These are phyloP conservation scores for Scedosporium aurantiacum DNA, from an alignment of 2,329 filamentous ascomycete species.

Conservation along the genomic window DNA sequence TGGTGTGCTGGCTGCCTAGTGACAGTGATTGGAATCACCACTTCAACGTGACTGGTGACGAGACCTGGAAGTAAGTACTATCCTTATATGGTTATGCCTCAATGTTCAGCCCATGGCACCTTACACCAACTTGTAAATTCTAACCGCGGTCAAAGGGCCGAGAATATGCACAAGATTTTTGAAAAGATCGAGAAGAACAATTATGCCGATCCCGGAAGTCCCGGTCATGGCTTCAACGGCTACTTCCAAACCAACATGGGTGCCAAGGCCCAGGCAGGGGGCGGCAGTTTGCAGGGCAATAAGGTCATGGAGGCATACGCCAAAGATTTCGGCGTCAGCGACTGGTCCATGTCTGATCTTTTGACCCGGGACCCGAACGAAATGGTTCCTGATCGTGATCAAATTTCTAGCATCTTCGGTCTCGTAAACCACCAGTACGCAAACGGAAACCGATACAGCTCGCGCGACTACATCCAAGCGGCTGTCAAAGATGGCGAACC, in stretches of 20 bases:
- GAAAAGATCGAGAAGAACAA: conserved; percentile 29
- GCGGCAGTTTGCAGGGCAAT: conserved; percentile 10
- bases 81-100: neutral
- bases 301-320: conserved; percentile 11
- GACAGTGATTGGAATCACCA: conserved; percentile 27
- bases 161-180: conserved; percentile 30
- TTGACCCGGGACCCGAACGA: conserved; percentile 11
- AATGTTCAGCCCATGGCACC: neutral
- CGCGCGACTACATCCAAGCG: conserved; percentile 17
- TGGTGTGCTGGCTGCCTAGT: conserved; percentile 18
- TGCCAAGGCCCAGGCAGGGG: conserved; percentile 3
- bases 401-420: conserved; percentile 17
- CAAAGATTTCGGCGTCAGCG: conserved; percentile 13
- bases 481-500: conserved; percentile 7
- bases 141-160: conserved; percentile 11
- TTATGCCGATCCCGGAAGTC: conserved; percentile 24
- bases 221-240: conserved; percentile 31
- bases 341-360: conserved; percentile 6
- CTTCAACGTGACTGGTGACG: conserved; percentile 28
- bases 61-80: conserved; percentile 22
- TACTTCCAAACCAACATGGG: conserved; percentile 20
- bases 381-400: conserved; percentile 14
- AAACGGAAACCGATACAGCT: conserved; percentile 18
- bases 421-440: conserved; percentile 16
- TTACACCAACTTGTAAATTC: neutral